A percentile compares a stretch with the other conserved stretches of the same genome.
Conservation (phyloP, 345 rosid species). For the Eucalyptus curtisii region DNA sequence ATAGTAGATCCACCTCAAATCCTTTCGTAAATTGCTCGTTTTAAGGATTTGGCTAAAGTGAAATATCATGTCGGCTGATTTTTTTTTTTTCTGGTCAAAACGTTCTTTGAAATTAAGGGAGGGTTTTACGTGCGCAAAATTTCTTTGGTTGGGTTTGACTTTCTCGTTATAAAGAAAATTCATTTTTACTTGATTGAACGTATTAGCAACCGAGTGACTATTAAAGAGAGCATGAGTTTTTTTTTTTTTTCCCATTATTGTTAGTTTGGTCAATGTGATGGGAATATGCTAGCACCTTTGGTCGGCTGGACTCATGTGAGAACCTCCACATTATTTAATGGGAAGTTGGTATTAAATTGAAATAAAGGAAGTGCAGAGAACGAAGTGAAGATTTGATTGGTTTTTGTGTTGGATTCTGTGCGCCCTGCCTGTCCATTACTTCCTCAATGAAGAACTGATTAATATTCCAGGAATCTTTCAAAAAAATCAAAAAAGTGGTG, state of each 20-base stretch:
- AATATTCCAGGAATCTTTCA: background rate
- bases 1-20: background rate
- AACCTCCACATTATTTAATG: background rate
- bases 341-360: background rate
- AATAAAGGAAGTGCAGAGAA: background rate
- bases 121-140: background rate
- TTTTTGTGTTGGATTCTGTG: background rate
- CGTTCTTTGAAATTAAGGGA: background rate
- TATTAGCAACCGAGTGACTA: background rate
- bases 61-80: background rate
- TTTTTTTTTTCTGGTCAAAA: background rate
- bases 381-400: background rate
- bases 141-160: background rate
- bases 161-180: background rate
- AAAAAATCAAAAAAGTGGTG: background rate
- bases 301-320: background rate
- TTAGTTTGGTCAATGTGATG: background rate
- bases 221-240: background rate
- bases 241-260: background rate
- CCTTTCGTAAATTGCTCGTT: background rate
- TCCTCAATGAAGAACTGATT: background rate
- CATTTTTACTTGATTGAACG: background rate
- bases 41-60: background rate
- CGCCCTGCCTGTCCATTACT: background rate
- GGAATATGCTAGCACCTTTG: background rate